Conservation (phyloP, 2,329 filamentous ascomycete genomes). For the Alternaria brassicicola region DNA sequence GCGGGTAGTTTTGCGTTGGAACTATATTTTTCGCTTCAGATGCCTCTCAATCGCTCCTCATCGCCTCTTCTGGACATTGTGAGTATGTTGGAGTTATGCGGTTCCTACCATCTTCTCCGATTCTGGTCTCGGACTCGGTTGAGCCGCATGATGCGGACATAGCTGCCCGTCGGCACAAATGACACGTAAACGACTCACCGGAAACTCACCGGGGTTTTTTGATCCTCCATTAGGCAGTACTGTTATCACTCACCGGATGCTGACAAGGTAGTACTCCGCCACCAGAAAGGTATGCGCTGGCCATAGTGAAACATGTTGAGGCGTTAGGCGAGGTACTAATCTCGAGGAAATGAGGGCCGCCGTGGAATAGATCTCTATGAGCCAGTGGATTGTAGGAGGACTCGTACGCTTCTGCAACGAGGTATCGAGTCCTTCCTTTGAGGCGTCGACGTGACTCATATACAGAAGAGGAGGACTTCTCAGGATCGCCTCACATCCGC, state of each 20-base stretch:
- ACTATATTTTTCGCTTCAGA: no score
- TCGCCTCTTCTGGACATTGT: rapidly evolving
- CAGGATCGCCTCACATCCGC: not conserved
- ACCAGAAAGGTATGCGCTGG: not conserved
- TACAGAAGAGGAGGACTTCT: not conserved
- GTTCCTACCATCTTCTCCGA: rapidly evolving
- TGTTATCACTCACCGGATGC: not conserved
- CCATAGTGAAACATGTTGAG: not conserved
- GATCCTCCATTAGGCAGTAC: not conserved
- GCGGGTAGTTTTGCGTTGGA: not conserved
- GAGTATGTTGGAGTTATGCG: rapidly evolving
- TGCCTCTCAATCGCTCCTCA: no score
- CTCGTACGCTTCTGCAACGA: not conserved
- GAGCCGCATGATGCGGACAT: not conserved
- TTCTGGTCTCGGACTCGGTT: not conserved
- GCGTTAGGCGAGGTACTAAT: not conserved
- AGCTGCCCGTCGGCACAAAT: not conserved
- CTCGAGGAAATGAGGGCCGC: not conserved
- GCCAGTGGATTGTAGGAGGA: not conserved
- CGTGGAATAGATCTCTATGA: not conserved
- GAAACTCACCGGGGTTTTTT: not conserved
- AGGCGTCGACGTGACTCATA: not conserved
- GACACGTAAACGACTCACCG: not conserved
- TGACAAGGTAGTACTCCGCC: not conserved
- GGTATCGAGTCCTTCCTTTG: not conserved